These are phyloP conservation scores for Macaranga tanarius DNA, from an alignment of 441 rosid species.

Conservation along the genomic window DNA sequence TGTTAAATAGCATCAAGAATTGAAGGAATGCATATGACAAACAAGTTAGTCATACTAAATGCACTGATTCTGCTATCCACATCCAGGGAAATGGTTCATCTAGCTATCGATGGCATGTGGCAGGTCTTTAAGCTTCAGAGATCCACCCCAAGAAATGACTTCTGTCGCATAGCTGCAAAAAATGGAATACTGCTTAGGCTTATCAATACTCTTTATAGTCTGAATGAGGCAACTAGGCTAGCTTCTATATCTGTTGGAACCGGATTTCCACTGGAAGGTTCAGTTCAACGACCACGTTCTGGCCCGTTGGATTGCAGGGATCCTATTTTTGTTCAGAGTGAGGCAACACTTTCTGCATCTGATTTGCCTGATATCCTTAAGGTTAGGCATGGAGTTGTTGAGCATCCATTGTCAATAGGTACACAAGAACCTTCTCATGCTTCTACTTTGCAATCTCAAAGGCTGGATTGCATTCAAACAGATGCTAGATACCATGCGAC, in stretches of 20 bases:
- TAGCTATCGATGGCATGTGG: slow-evolving; percentile 99
- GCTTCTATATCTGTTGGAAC: slow-evolving; percentile 66
- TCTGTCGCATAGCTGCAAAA: slow-evolving; percentile 94
- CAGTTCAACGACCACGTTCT: slow-evolving; percentile 59
- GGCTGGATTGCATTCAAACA: slow-evolving; percentile 53
- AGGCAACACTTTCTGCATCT: slow-evolving; percentile 40
- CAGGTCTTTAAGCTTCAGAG: slow-evolving; percentile 96
- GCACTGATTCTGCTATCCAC: slow-evolving; percentile 30
- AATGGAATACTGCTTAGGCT: slow-evolving; percentile 84
- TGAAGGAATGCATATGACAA: not conserved
- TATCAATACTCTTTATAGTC: slow-evolving; percentile 91
- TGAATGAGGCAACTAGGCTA: slow-evolving; percentile 93
- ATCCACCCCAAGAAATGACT: slow-evolving; percentile 91
- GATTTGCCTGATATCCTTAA: slow-evolving; percentile 61
- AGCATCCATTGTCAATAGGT: slow-evolving; percentile 39
- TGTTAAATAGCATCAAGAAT: not conserved
- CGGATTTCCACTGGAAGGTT: slow-evolving; percentile 57
- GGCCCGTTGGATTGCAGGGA: slow-evolving; percentile 67
- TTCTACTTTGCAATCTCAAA: slow-evolving; percentile 67
- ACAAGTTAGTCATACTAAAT: not conserved
- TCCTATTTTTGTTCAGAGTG: slow-evolving; percentile 59
- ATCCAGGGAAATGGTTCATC: slow-evolving; percentile 99
- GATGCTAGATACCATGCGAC: slow-evolving; percentile 44
- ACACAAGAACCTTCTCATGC: slow-evolving; percentile 63
- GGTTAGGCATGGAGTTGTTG: slow-evolving; percentile 51